Conservation (phyloP, 169 alveolate genomes). For the Cytauxzoon felis region DNA sequence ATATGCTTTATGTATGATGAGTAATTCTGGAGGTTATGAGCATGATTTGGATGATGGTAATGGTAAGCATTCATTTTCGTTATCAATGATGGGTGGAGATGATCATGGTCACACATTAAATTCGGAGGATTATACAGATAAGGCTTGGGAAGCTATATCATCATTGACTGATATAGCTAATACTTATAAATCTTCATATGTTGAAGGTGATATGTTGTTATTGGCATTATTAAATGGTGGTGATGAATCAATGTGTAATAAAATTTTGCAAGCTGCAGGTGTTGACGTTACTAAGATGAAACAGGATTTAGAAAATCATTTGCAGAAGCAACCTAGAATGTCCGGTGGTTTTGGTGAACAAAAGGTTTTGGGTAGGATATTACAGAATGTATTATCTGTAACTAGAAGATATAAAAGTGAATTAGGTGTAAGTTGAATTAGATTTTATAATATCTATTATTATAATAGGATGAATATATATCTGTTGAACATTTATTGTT, state of each 20-base stretch:
- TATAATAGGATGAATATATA: conserved; percentile 72
- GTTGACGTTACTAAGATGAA: conserved; percentile 66
- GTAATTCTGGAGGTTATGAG: not conserved
- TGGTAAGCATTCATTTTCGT: conserved; percentile 14
- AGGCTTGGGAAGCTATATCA: conserved; percentile 85
- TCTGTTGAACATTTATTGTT: conserved; percentile 78
- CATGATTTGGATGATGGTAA: not conserved
- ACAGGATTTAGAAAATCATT: conserved; percentile 76
- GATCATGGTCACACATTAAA: conserved; percentile 78
- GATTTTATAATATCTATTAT: not conserved
- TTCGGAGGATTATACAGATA: conserved; percentile 82
- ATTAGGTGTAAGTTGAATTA: conserved; percentile 45
- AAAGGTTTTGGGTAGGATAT: conserved; percentile 79
- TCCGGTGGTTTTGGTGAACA: conserved; percentile 83
- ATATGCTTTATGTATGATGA: not conserved
- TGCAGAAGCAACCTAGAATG: conserved; percentile 77
- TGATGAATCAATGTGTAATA: conserved; percentile 74
- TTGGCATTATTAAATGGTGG: conserved; percentile 67
- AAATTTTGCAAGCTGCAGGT: conserved; percentile 66
- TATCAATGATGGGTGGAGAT: conserved; percentile 44
- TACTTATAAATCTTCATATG: conserved; percentile 75
- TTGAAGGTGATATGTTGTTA: conserved; percentile 82
- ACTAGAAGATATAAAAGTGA: conserved; percentile 76
- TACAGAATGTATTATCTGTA: conserved; percentile 74
- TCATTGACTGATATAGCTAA: conserved; percentile 74